Conservation (phyloP, 495 filamentous ascomycete genomes). For the Hyaloscypha bicolor region DNA sequence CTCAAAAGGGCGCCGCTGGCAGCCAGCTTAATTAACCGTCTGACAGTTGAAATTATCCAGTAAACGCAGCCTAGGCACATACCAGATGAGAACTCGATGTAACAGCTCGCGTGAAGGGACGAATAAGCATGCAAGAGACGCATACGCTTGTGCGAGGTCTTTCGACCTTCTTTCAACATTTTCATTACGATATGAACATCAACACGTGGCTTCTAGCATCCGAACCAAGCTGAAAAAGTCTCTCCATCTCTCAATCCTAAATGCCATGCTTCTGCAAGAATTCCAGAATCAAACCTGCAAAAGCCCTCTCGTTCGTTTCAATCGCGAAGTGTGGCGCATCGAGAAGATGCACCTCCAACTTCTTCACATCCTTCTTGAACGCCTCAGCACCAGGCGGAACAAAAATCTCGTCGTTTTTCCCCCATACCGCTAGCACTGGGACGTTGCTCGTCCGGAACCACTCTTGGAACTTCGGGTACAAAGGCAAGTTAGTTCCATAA, state of each 20-base stretch:
- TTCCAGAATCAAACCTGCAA: slow-evolving; percentile 49
- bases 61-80: too few relatives aligned
- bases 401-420: slow-evolving; percentile 61
- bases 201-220: too few relatives aligned
- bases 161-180: too few relatives aligned
- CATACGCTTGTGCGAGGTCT: too few relatives aligned
- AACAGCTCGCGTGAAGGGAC: too few relatives aligned
- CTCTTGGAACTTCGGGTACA: slow-evolving; percentile 55
- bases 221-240: background rate
- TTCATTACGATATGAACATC: too few relatives aligned
- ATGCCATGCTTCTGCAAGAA: slow-evolving; percentile 45
- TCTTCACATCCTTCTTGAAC: slow-evolving; percentile 54
- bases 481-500: slow-evolving; percentile 48
- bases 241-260: slow-evolving; percentile 7
- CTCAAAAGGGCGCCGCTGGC: too few relatives aligned
- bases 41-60: too few relatives aligned
- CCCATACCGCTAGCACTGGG: slow-evolving; percentile 62
- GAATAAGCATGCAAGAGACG: too few relatives aligned
- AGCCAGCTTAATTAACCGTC: too few relatives aligned
- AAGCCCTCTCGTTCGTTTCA: slow-evolving; percentile 53
- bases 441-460: slow-evolving; percentile 55
- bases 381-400: slow-evolving; percentile 59
- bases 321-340: slow-evolving; percentile 67
- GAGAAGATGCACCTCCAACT: slow-evolving; percentile 52
- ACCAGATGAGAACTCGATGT: too few relatives aligned